phyloP scores from a whole-genome alignment of 2,329 filamentous ascomycete species.

The Fusarium domesticum region DNA sequence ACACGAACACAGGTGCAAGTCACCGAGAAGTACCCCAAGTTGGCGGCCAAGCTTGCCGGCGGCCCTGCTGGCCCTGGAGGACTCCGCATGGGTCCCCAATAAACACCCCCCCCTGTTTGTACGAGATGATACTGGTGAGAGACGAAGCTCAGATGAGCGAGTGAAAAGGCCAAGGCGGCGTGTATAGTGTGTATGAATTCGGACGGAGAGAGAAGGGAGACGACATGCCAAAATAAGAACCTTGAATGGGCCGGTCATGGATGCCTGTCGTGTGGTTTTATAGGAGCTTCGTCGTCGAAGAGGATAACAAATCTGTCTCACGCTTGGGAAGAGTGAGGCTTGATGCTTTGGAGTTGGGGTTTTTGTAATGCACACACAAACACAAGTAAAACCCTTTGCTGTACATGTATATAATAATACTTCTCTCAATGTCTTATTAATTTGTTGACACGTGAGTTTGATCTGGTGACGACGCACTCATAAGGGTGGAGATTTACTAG shows the following conservation, averaged over 20 bases:
- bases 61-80: constrained; percentile 36
- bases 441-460: not conserved
- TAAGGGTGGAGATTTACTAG: constrained; percentile 17
- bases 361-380: constrained; percentile 29
- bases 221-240: constrained; percentile 1
- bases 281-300: constrained; percentile 10
- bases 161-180: constrained; percentile 15
- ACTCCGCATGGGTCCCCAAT: constrained; percentile 38
- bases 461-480: constrained; percentile 18
- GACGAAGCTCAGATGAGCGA: constrained; percentile 5
- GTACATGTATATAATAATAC: constrained; percentile 33
- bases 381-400: constrained; percentile 14
- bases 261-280: constrained; percentile 14
- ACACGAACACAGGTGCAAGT: constrained; percentile 94
- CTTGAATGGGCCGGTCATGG: constrained; percentile 17
- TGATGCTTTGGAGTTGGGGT: constrained; percentile 28
- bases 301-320: constrained; percentile 20
- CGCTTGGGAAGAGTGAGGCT: constrained; percentile 25
- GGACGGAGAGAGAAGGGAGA: constrained; percentile 15
- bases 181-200: constrained; percentile 31
- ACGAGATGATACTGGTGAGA: constrained; percentile 9
- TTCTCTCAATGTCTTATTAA: constrained; percentile 22
- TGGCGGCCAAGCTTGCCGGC: constrained; percentile 63
- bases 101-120: constrained; percentile 7
- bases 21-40: constrained; percentile 79